Evolutionary conservation across 169 alveolate genomes (phyloP), one percentile per base, ranked within the genome.

Genomic region (Plasmodium billcollinsi): DNA sequence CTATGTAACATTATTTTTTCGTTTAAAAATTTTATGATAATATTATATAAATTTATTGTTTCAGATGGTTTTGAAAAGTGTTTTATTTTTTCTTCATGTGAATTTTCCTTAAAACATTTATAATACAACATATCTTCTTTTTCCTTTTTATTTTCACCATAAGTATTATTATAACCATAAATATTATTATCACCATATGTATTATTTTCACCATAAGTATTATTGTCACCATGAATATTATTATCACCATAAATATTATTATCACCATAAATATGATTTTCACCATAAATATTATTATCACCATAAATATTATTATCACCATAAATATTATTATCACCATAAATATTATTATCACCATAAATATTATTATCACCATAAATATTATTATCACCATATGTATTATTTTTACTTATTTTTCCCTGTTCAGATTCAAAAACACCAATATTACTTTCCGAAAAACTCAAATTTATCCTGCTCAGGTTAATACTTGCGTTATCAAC

Each of bases 1-100:
- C 50, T 63, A 18, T 50, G 50, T 14, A 78, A 11, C 43, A 78
- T 45, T 14, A 52, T 15, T 24, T 52, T n/a, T 12, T 78, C 52
- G 15, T 56, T 45, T 47, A 78, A 56, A 20, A 71, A 78, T 5
- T 50, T 78, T 7, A 66, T 29, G 24, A 78, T 63, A 15, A 78
- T 7, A 50, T 78, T 78, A 45, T 78, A 78, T 9, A 78, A 70
- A 61, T 78, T 78, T 8, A 78, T 78, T 24, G 89, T 78, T 52
- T 78, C 89, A 26, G 89, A 78, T 21, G 75, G 78, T 11, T 67
- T 63, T 15, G 89, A 78, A 33, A 3, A 26, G 5, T 43, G 11
- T 8, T 65, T 39, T 21, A 45, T 24, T 1, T 5, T 29, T 18
- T 59, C 70, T n/a, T 39, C 45, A 56, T 78, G 71, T 24, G 65